These are phyloP conservation scores for Blastocladiella britannica DNA, from an alignment of 192 early-diverging fungal genomes.

Conservation along the genomic window DNA sequence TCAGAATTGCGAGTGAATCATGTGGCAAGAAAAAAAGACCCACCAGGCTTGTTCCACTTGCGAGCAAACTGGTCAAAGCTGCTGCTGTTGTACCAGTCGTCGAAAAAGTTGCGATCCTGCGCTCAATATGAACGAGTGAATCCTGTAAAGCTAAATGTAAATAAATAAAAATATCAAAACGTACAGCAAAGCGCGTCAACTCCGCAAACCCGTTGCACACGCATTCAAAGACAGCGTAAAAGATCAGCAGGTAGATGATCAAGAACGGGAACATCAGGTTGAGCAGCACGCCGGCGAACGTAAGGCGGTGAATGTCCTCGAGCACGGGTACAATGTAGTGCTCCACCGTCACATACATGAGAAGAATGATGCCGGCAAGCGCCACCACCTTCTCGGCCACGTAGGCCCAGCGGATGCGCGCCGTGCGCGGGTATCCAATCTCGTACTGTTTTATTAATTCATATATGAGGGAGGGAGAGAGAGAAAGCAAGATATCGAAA, in stretches of 20 bases:
- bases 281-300: slow-evolving; percentile 31
- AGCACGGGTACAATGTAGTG: slow-evolving; percentile 71
- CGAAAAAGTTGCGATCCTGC: slow-evolving; percentile 95
- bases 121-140: too few species aligned
- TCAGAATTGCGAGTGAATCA: not conserved
- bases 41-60: slow-evolving; percentile 94
- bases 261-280: slow-evolving; percentile 74
- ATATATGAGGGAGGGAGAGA: too few species aligned
- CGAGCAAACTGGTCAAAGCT: slow-evolving; percentile 85
- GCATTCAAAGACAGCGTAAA: slow-evolving; percentile 92
- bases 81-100: slow-evolving; percentile 91
- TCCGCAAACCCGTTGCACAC: slow-evolving; percentile 93
- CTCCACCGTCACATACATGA: slow-evolving; percentile 69
- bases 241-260: slow-evolving; percentile 73
- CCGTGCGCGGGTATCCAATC: slow-evolving; percentile 74
- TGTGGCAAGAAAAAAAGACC: not conserved
- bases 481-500: too few species aligned
- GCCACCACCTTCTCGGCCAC: slow-evolving; percentile 67
- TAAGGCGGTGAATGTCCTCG: slow-evolving; percentile 25
- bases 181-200: slow-evolving; percentile 27
- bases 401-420: slow-evolving; percentile 60
- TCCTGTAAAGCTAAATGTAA: slow-evolving; percentile 49
- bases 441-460: too few species aligned
- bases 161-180: not conserved
- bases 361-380: slow-evolving; percentile 51